phyloP scores from a whole-genome alignment of 2,329 filamentous ascomycete species.

The Pseudogymnoascus sp. region DNA sequence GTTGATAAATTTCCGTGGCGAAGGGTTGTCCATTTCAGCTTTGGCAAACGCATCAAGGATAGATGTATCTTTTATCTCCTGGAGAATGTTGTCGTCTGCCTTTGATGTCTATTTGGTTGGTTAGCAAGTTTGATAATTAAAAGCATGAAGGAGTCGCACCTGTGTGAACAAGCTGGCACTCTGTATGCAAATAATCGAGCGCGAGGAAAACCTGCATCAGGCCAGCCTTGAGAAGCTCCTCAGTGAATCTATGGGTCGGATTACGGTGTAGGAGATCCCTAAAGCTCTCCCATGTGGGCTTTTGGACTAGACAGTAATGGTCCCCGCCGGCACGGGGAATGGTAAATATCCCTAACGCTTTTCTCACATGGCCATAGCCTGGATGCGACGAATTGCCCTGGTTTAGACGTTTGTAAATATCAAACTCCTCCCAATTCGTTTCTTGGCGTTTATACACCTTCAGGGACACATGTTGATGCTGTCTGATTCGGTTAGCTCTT shows the following conservation, averaged over 20 bases:
- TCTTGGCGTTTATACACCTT: slow-evolving; percentile 13
- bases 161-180: slow-evolving; percentile 39
- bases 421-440: slow-evolving; percentile 27
- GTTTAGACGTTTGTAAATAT: slow-evolving; percentile 35
- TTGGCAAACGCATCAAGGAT: slow-evolving; percentile 33
- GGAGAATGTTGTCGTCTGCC: slow-evolving; percentile 40
- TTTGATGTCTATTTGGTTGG: slow-evolving; percentile 33
- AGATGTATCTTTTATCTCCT: slow-evolving; percentile 29
- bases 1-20: slow-evolving; percentile 35
- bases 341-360: slow-evolving; percentile 32
- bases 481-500: neutral
- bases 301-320: slow-evolving; percentile 33
- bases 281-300: slow-evolving; percentile 37
- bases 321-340: slow-evolving; percentile 29
- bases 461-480: slow-evolving; percentile 9
- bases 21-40: slow-evolving; percentile 33
- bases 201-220: slow-evolving; percentile 33
- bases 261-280: slow-evolving; percentile 33
- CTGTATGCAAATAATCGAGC: slow-evolving; percentile 37
- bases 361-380: slow-evolving; percentile 28
- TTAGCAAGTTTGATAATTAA: neutral
- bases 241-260: slow-evolving; percentile 19
- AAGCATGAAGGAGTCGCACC: slow-evolving; percentile 26
- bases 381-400: slow-evolving; percentile 24
- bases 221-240: slow-evolving; percentile 28